A percentile compares a stretch with the other conserved stretches of the same genome.
These are phyloP conservation scores for Cercospora janseana DNA, from an alignment of 2,329 filamentous ascomycete species.

Conservation along the genomic window DNA sequence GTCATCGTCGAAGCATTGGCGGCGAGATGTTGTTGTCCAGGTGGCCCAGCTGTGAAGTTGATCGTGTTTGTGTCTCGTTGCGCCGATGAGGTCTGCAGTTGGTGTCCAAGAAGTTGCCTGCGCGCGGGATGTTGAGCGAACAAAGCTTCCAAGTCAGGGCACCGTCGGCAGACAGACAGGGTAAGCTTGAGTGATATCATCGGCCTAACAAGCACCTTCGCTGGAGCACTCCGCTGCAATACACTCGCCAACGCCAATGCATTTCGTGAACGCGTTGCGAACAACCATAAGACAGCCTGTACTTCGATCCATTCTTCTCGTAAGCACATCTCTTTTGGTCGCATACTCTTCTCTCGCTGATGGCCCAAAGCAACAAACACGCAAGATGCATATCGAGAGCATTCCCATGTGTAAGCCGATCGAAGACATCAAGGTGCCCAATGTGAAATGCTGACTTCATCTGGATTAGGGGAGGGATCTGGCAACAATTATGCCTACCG, in stretches of 20 bases:
- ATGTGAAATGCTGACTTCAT: slow-evolving; percentile 12
- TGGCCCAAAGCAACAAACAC: slow-evolving; percentile 24
- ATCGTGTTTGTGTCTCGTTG: neutral
- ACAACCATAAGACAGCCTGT: slow-evolving; percentile 5
- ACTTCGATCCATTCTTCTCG: slow-evolving; percentile 19
- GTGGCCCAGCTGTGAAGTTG: neutral
- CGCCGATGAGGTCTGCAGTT: neutral
- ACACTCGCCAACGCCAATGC: slow-evolving; percentile 5
- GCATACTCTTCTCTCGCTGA: slow-evolving; percentile 27
- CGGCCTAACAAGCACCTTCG: neutral
- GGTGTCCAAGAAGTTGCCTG: slow-evolving; percentile 7
- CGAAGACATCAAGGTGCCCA: slow-evolving; percentile 33
- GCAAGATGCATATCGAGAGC: slow-evolving; percentile 76
- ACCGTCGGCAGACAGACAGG: neutral
- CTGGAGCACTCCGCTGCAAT: neutral
- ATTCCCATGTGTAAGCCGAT: slow-evolving; percentile 78
- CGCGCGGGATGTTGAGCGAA: neutral
- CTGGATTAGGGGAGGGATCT: slow-evolving; percentile 73
- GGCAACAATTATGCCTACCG: slow-evolving; percentile 80
- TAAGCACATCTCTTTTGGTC: slow-evolving; percentile 26
- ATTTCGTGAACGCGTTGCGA: slow-evolving; percentile 6
- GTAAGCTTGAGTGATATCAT: slow-evolving; percentile 12
- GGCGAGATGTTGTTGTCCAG: neutral
- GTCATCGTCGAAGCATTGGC: slow-evolving; percentile 29
- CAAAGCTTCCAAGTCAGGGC: slow-evolving; percentile 1